phyloP scores from a whole-genome alignment of 148 eudicot genomes.

The Amaranthus palmeri region DNA sequence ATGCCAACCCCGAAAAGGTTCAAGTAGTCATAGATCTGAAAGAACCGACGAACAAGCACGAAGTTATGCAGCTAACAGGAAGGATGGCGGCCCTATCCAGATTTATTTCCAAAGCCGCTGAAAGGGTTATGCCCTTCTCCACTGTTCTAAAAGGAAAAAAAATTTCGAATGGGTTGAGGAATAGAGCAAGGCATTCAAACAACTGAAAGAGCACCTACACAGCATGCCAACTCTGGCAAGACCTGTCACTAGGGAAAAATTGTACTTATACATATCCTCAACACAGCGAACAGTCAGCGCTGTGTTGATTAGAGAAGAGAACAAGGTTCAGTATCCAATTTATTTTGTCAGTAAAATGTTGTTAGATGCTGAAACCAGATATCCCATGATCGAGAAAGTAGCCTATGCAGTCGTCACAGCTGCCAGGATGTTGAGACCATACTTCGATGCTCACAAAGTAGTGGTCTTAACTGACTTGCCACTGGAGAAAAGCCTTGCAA shows the following conservation, averaged over 20 bases:
- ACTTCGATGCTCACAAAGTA: not conserved
- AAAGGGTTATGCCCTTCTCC: no score
- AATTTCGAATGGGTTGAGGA: no score
- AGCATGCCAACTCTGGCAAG: no score
- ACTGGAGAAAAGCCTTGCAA: not conserved
- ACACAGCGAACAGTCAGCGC: no score
- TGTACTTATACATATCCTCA: no score
- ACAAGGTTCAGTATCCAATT: not conserved
- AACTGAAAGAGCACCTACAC: no score
- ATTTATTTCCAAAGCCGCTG: no score
- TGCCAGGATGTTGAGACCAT: not conserved
- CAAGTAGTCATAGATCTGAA: not conserved
- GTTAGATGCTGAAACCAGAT: not conserved
- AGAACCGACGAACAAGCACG: not conserved
- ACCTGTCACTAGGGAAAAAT: no score
- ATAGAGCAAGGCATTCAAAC: no score
- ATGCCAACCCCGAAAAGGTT: not conserved
- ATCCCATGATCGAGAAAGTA: not conserved
- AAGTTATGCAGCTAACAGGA: not conserved
- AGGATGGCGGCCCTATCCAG: not conserved
- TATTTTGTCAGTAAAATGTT: not conserved
- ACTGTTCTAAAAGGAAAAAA: no score
- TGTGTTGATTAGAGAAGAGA: no score
- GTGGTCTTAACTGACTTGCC: not conserved
- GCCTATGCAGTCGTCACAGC: not conserved